These are phyloP conservation scores for Beauveria rudraprayagi DNA, from an alignment of 2,329 filamentous ascomycete species.

Conservation along the genomic window DNA sequence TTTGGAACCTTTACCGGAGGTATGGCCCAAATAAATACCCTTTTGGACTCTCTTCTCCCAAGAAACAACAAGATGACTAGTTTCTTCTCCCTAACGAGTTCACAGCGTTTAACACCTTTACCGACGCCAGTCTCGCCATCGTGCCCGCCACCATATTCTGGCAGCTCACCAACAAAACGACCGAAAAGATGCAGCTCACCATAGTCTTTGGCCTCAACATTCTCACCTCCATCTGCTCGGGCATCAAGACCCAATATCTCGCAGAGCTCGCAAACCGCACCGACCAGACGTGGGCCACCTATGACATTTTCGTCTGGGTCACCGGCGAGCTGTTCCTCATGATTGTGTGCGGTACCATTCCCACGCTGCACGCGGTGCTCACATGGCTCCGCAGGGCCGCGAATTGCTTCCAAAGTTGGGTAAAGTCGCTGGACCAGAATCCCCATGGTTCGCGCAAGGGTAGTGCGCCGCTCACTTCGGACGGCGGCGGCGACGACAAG, in stretches of 20 bases:
- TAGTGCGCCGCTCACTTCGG: constrained; percentile 4
- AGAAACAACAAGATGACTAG: too few relatives aligned
- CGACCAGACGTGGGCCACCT: constrained; percentile 18
- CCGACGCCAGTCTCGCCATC: constrained; percentile 17
- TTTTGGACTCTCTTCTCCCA: too few relatives aligned
- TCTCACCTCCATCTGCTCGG: constrained; percentile 18
- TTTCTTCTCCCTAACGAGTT: background rate
- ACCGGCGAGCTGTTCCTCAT: constrained; percentile 19
- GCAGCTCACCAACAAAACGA: constrained; percentile 70
- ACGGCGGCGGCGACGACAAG: background rate
- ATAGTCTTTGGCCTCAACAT: constrained; percentile 19
- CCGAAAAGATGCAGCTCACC: constrained; percentile 63
- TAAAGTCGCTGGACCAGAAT: background rate
- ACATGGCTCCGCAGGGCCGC: constrained; percentile 10
- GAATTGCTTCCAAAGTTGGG: background rate
- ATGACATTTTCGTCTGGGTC: constrained; percentile 17
- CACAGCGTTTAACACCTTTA: constrained; percentile 18
- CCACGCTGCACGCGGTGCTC: constrained; percentile 15
- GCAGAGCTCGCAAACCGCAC: constrained; percentile 16
- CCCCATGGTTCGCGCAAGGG: constrained; percentile 2
- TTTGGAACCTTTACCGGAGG: constrained; percentile 17
- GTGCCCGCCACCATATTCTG: constrained; percentile 36
- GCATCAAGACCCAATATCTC: constrained; percentile 19
- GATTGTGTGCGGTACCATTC: constrained; percentile 17
- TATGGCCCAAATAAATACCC: background rate